Conservation (phyloP, 495 filamentous ascomycete species). For the Aspergillus homomorphus region DNA sequence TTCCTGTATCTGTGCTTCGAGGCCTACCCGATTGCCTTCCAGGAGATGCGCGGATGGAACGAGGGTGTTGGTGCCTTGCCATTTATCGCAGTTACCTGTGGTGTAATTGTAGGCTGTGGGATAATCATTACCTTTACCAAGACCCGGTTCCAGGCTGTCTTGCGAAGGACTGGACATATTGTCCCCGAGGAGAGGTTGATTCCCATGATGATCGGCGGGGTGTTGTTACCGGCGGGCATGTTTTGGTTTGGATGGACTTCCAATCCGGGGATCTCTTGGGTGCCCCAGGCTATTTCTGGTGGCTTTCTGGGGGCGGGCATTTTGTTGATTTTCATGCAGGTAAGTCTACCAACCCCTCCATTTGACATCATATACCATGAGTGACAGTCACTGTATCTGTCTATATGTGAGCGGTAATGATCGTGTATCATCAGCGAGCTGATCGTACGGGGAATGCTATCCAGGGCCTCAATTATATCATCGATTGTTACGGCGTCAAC, state of each 20-base stretch:
- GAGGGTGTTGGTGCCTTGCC: constrained; percentile 46
- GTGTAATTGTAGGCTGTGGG: constrained; percentile 42
- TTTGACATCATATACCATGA: too few relatives aligned
- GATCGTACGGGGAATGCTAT: too few relatives aligned
- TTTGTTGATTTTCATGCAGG: constrained; percentile 41
- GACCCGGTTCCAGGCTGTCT: constrained; percentile 22
- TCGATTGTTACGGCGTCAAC: constrained; percentile 52
- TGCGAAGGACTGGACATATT: constrained; percentile 23
- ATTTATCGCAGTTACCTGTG: constrained; percentile 52
- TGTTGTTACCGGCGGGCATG: constrained; percentile 48
- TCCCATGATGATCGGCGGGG: constrained; percentile 48
- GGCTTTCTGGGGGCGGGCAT: constrained; percentile 41
- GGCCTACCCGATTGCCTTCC: constrained; percentile 52
- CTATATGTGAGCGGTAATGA: too few relatives aligned
- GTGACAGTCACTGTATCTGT: too few relatives aligned
- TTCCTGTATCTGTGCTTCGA: constrained; percentile 47
- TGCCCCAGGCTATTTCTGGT: constrained; percentile 35
- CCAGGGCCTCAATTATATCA: constrained; percentile 50
- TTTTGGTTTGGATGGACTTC: constrained; percentile 59
- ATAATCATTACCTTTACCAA: constrained; percentile 50
- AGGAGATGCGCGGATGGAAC: constrained; percentile 45
- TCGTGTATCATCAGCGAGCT: too few relatives aligned
- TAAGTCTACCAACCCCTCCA: neutral
- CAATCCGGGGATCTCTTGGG: constrained; percentile 31
- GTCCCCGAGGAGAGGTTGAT: constrained; percentile 51